Percentiles rank a stretch among this genome's conserved stretches.
Evolutionary conservation across 345 rosid genomes (phyloP).

Genomic region (Ceriops decandra): DNA sequence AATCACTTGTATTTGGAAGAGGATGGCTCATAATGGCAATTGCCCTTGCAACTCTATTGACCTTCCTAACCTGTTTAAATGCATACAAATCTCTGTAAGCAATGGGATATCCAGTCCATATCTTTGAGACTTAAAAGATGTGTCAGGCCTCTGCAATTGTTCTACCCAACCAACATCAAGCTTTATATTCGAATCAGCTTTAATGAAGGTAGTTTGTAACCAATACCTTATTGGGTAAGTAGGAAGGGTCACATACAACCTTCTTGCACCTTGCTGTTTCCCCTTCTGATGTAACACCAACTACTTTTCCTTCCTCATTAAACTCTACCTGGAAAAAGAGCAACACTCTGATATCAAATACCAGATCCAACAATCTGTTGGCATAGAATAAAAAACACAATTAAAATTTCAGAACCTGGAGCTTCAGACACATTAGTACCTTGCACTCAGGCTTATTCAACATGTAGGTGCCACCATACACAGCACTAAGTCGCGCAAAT

Average conservation of each 20-base stretch:
- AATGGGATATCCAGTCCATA: slow-evolving; percentile 2
- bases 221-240: slow-evolving; percentile 77
- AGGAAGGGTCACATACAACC: slow-evolving; percentile 97
- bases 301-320: slow-evolving; percentile 74
- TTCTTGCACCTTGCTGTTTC: slow-evolving; percentile 98
- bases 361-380: background rate
- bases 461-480: slow-evolving; percentile 98
- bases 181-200: background rate
- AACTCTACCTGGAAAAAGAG: slow-evolving; percentile 68
- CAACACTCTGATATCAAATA: slow-evolving; percentile 18
- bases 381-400: background rate
- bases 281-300: slow-evolving; percentile 95
- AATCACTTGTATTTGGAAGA: slow-evolving; percentile 75
- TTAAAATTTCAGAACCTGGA: background rate
- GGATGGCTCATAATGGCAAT: slow-evolving; percentile 97
- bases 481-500: slow-evolving; percentile 98
- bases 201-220: background rate
- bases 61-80: slow-evolving; percentile 65
- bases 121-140: background rate
- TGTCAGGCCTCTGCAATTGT: background rate
- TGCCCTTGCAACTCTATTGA: slow-evolving; percentile 87
- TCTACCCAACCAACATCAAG: background rate
- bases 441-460: slow-evolving; percentile 93
- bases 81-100: slow-evolving; percentile 17
- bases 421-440: slow-evolving; percentile 31